These are phyloP conservation scores for Cutaneotrichosporon mucoides DNA, from an alignment of 1,284 basidiomycete species.

Conservation along the genomic window DNA sequence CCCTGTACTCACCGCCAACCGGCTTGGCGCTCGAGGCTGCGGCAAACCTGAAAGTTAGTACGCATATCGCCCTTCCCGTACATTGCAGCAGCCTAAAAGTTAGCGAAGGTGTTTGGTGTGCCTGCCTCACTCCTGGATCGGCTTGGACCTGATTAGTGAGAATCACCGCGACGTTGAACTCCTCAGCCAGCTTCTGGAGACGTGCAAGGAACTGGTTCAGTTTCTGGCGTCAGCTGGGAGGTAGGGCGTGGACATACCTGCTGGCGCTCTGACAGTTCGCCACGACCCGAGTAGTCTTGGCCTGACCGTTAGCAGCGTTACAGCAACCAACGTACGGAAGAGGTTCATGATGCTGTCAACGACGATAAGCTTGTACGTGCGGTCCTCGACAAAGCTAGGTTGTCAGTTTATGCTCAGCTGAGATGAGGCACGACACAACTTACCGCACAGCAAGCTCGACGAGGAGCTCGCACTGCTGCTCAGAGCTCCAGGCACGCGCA, in stretches of 20 bases:
- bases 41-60: constrained; percentile 57
- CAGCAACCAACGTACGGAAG: constrained; percentile 57
- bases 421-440: constrained; percentile 5
- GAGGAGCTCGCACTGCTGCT: constrained; percentile 46
- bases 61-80: constrained; percentile 6
- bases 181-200: constrained; percentile 83
- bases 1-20: constrained; percentile 61
- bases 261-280: constrained; percentile 86
- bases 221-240: constrained; percentile 36
- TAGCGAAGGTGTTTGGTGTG: background rate
- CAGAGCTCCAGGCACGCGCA: constrained; percentile 45
- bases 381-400: constrained; percentile 47
- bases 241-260: constrained; percentile 50
- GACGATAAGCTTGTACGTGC: constrained; percentile 48
- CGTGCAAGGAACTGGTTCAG: constrained; percentile 77
- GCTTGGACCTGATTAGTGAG: constrained; percentile 85
- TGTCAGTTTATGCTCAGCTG: background rate
- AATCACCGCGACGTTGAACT: constrained; percentile 74
- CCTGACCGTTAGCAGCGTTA: constrained; percentile 26
- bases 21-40: constrained; percentile 81
- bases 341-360: constrained; percentile 92
- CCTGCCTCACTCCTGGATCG: constrained; percentile 66
- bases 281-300: constrained; percentile 84
- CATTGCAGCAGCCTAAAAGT: constrained; percentile 66
- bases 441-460: constrained; percentile 45